phyloP scores from a whole-genome alignment of 371 early-diverging fungal species.

The Scutellospora calospora region DNA sequence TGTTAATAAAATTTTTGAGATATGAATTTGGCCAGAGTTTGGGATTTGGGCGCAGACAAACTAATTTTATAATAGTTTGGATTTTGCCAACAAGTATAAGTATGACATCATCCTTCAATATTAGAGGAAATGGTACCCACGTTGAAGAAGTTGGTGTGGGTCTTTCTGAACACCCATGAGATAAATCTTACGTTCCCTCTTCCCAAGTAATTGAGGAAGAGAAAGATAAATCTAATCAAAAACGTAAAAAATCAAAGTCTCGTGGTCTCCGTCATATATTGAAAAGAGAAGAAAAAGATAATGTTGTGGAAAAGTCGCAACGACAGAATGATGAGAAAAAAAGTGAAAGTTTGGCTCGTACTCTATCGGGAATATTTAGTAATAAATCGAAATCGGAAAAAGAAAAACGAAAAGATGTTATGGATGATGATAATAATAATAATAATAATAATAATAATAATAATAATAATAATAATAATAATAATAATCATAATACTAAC shows the following conservation, averaged over 20 bases:
- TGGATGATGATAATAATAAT: not conserved
- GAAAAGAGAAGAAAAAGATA: not conserved
- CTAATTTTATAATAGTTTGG: too few relatives aligned
- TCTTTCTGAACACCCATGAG: too few relatives aligned
- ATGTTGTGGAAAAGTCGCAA: not conserved
- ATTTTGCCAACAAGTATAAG: too few relatives aligned
- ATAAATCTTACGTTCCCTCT: too few relatives aligned
- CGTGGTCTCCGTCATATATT: not conserved
- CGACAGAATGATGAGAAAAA: not conserved
- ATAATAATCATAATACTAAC: not conserved
- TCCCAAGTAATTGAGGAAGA: not conserved
- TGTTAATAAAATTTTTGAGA: too few relatives aligned
- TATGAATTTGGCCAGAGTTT: too few relatives aligned
- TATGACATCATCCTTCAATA: too few relatives aligned
- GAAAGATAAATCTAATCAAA: not conserved
- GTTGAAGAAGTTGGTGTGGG: too few relatives aligned
- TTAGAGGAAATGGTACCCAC: too few relatives aligned
- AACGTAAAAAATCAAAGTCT: conserved; percentile 1
- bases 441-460: not conserved
- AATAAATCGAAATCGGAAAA: not conserved
- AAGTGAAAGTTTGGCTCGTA: not conserved
- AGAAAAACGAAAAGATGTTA: not conserved
- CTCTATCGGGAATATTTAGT: not conserved
- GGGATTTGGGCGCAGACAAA: too few relatives aligned
- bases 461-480: not conserved